phyloP scores from a whole-genome alignment of 257 asterid genomes.

The Sherardia arvensis region DNA sequence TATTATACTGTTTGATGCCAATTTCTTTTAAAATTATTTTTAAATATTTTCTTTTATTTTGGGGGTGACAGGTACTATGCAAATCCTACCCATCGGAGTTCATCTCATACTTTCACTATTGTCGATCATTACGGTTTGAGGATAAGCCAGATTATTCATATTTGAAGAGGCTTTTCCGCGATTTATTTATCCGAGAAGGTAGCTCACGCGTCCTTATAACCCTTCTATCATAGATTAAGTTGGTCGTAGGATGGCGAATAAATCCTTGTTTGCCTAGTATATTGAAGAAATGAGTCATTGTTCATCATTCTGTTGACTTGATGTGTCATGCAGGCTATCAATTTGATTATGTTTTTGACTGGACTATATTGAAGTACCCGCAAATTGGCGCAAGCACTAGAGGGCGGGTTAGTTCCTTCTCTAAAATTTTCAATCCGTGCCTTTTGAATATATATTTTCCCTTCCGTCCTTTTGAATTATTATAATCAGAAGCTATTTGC shows the following conservation, averaged over 20 bases:
- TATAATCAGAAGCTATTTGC: background rate
- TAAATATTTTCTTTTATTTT: background rate
- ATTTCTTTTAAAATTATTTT: background rate
- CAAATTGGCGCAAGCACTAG: conserved; percentile 81
- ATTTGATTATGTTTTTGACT: conserved; percentile 90
- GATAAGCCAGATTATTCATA: conserved; percentile 92
- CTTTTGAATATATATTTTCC: background rate
- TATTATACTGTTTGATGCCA: background rate
- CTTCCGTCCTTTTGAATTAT: background rate
- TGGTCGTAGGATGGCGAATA: background rate
- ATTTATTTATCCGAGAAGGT: conserved; percentile 95
- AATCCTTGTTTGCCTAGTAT: background rate
- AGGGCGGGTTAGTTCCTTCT: conserved; percentile 46
- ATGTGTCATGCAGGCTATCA: conserved; percentile 60
- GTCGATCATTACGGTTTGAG: conserved; percentile 84
- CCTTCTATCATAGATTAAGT: background rate
- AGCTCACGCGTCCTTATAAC: background rate
- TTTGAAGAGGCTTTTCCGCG: conserved; percentile 87
- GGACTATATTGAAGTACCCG: conserved; percentile 94
- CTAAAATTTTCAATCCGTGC: background rate
- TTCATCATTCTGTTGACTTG: conserved; percentile 6
- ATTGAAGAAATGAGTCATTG: background rate
- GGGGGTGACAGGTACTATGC: conserved; percentile 59
- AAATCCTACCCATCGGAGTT: conserved; percentile 84
- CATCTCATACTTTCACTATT: conserved; percentile 84